Percentiles rank a stretch among this genome's conserved stretches.
These are phyloP conservation scores for Coemansia sp. DNA, from an alignment of 192 early-diverging fungal species.

Conservation along the genomic window DNA sequence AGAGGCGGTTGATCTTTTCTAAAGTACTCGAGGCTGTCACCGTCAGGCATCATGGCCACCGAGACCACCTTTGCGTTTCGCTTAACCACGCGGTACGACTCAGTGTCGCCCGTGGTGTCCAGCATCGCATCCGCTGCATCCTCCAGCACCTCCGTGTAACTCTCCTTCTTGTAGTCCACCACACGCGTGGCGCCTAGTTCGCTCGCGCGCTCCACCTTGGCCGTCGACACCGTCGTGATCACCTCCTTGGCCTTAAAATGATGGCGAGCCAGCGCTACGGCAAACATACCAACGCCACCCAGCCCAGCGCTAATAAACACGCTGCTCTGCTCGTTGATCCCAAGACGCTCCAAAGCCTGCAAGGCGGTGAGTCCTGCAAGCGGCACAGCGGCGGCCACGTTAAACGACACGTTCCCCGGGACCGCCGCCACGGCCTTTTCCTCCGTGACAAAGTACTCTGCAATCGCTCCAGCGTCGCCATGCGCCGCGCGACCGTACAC, in stretches of 20 bases:
- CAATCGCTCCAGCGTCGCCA: conserved; percentile 30
- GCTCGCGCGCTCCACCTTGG: conserved; percentile 42
- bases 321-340: conserved; percentile 19
- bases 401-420: conserved; percentile 32
- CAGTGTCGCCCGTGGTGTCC: conserved; percentile 41
- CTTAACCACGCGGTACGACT: conserved; percentile 28
- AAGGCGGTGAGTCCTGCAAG: conserved; percentile 57
- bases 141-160: conserved; percentile 19
- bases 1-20: conserved; percentile 7
- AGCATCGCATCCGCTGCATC: conserved; percentile 42
- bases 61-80: conserved; percentile 18
- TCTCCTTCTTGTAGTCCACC: conserved; percentile 54
- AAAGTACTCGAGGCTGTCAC: conserved; percentile 19
- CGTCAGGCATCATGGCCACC: conserved; percentile 32
- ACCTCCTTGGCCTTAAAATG: conserved; percentile 41
- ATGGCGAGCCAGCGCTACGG: conserved; percentile 44
- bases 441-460: conserved; percentile 27
- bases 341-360: conserved; percentile 32
- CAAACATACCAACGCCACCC: conserved; percentile 59
- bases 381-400: conserved; percentile 52
- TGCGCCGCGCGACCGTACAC: conserved; percentile 39
- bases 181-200: conserved; percentile 50
- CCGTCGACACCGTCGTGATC: conserved; percentile 54
- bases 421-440: conserved; percentile 28
- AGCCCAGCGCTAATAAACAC: conserved; percentile 57